Conservation (phyloP, 257 asterid species). For the Nicotiana benthamiana region DNA sequence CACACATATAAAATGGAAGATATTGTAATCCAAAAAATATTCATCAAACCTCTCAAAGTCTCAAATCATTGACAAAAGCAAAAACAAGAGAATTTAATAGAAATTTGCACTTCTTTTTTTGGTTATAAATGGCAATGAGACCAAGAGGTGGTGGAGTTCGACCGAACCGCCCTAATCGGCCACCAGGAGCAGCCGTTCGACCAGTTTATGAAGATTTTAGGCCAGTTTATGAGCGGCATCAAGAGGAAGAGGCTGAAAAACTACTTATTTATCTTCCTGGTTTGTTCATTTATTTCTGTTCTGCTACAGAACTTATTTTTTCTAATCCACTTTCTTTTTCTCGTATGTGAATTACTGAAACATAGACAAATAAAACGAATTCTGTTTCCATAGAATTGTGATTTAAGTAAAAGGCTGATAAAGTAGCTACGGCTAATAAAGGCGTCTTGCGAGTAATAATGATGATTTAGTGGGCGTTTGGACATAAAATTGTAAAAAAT, state of each 20-base stretch:
- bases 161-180: not conserved
- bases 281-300: not conserved
- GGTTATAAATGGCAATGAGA: conserved; percentile 40
- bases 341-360: too few relatives aligned
- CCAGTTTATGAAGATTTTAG: conserved; percentile 53
- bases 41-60: not conserved
- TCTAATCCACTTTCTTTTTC: not conserved
- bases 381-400: too few relatives aligned
- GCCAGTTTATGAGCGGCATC: conserved; percentile 55
- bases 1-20: not conserved
- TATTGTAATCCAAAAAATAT: not conserved
- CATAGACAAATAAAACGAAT: too few relatives aligned
- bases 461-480: too few relatives aligned
- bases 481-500: too few relatives aligned
- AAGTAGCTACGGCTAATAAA: too few relatives aligned
- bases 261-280: conserved; percentile 68
- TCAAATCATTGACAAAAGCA: not conserved
- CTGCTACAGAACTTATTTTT: not conserved
- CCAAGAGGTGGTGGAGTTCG: conserved; percentile 18
- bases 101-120: not conserved
- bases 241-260: conserved; percentile 44
- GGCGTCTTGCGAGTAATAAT: too few relatives aligned
- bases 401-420: too few relatives aligned
- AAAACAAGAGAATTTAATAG: not conserved
- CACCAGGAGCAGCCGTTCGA: conserved; percentile 15